These are phyloP conservation scores for Pythium rhizo-oryzae DNA, from an alignment of 352 stramenopile genomes.

Conservation along the genomic window DNA sequence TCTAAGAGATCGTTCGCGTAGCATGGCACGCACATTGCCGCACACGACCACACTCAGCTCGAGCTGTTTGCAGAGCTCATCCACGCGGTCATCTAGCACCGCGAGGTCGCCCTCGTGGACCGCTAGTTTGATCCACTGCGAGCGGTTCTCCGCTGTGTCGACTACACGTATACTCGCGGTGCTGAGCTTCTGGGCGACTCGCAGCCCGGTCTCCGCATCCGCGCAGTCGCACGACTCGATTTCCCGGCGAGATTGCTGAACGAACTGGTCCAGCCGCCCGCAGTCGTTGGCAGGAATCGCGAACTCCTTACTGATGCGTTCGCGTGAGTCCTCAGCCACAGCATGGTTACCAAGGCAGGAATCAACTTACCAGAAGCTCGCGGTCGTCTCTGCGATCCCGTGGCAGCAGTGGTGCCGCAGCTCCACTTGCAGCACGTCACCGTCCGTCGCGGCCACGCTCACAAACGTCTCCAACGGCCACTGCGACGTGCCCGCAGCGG, in stretches of 20 bases:
- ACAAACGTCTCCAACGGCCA: slow-evolving; percentile 36
- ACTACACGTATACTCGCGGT: slow-evolving; percentile 9
- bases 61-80: slow-evolving; percentile 18
- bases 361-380: slow-evolving; percentile 27
- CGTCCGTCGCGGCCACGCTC: slow-evolving; percentile 11
- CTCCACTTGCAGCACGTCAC: slow-evolving; percentile 21
- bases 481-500: background rate
- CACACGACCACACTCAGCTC: slow-evolving; percentile 7
- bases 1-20: slow-evolving; percentile 16
- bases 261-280: slow-evolving; percentile 12
- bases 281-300: slow-evolving; percentile 21
- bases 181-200: slow-evolving; percentile 7
- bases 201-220: background rate
- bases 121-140: slow-evolving; percentile 20
- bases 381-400: slow-evolving; percentile 4
- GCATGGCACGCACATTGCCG: slow-evolving; percentile 8
- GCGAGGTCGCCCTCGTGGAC: slow-evolving; percentile 19
- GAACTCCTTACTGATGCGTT: slow-evolving; percentile 26
- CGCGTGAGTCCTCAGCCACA: background rate
- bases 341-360: background rate
- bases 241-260: background rate
- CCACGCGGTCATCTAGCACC: slow-evolving; percentile 14
- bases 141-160: background rate
- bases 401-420: slow-evolving; percentile 32
- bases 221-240: slow-evolving; percentile 3